Conservation (phyloP, 208 protist species). For the Entamoeba invadens region DNA sequence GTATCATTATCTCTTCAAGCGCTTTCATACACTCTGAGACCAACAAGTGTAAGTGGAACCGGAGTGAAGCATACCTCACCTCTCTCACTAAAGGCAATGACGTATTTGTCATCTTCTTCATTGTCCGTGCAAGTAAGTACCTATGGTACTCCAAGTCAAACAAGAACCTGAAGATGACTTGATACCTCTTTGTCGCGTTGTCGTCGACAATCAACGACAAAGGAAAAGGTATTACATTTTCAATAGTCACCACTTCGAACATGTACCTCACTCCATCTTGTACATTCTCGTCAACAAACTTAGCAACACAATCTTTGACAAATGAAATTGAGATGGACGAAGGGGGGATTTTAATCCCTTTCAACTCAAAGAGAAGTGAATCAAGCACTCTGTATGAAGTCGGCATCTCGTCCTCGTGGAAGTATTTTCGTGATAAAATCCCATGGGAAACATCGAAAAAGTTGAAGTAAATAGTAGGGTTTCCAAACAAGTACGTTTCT, state of each 20-base stretch:
- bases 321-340: background rate
- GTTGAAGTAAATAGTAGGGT: background rate
- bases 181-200: background rate
- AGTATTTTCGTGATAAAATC: background rate
- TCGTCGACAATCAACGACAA: background rate
- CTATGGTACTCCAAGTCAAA: background rate
- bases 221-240: background rate
- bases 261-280: background rate
- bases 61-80: background rate
- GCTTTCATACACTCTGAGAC: background rate
- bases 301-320: background rate
- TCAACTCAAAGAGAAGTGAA: background rate
- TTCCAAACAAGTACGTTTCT: background rate
- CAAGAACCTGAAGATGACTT: background rate
- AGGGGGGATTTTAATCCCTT: background rate
- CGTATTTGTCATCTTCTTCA: background rate
- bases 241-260: background rate
- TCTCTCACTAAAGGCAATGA: background rate
- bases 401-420: background rate
- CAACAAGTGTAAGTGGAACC: background rate
- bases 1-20: background rate
- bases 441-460: background rate
- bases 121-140: background rate
- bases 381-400: background rate
- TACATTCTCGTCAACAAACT: background rate